Evolutionary conservation across 139 green algal genomes (phyloP).

Genomic region (Pseudopediastrum boryanum): DNA sequence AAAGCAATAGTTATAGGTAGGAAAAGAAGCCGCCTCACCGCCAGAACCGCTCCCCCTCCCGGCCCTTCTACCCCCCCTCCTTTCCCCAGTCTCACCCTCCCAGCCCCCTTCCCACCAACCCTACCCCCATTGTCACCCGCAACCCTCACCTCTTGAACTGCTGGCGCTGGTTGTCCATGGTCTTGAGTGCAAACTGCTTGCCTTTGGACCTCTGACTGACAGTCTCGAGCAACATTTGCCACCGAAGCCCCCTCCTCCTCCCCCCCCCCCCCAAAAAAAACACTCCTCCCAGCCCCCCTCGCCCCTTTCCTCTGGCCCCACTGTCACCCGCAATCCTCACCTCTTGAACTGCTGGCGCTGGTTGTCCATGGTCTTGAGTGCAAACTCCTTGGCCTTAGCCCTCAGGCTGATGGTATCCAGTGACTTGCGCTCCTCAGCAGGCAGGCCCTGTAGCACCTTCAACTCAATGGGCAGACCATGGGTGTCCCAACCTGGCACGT

Average conservation of each 20-base stretch:
- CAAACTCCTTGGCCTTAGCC: constrained; percentile 87
- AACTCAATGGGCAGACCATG: constrained; percentile 99
- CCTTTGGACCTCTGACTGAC: constrained; percentile 89
- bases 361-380: constrained; percentile 84
- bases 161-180: constrained; percentile 85
- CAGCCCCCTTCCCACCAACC: not conserved
- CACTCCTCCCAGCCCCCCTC: too few species aligned
- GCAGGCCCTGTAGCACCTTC: constrained; percentile 91
- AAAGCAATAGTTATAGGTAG: too few species aligned
- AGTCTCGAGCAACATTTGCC: constrained; percentile 64
- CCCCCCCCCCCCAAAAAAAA: too few species aligned
- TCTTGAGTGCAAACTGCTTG: constrained; percentile 85
- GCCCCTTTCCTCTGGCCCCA: not conserved
- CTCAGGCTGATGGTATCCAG: constrained; percentile 88
- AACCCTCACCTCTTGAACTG: constrained; percentile 88
- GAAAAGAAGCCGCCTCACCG: too few species aligned
- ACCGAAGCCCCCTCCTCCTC: too few species aligned
- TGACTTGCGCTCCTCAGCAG: constrained; percentile 59
- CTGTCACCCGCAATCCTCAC: constrained; percentile 38
- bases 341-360: constrained; percentile 93
- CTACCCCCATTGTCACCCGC: too few species aligned
- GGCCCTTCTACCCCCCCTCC: too few species aligned
- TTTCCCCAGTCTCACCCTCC: too few species aligned
- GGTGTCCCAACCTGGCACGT: constrained; percentile 97
- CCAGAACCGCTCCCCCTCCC: too few species aligned